phyloP scores from a whole-genome alignment of 2,329 filamentous ascomycete genomes.

The Laburnicola sp. region DNA sequence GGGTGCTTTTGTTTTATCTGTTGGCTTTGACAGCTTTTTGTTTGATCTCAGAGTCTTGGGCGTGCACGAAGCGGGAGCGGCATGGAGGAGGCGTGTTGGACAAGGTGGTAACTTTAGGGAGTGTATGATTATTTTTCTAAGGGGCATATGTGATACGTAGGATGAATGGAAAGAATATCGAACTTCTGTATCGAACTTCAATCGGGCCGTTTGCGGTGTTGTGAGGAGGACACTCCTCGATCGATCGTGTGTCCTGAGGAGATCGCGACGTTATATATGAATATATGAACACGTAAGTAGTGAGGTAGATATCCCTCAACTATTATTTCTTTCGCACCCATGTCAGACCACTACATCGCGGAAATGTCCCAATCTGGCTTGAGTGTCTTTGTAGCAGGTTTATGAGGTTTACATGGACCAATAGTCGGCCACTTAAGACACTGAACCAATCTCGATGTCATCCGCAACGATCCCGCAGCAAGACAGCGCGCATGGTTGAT shows the following conservation, averaged over 20 bases:
- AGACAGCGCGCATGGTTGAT: no score
- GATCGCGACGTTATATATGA: no score
- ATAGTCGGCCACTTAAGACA: no score
- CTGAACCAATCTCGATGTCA: no score
- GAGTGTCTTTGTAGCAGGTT: neutral
- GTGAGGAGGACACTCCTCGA: no score
- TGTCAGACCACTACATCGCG: neutral
- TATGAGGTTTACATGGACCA: no score
- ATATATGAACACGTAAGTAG: no score
- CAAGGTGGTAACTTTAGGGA: neutral
- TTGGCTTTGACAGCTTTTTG: slow-evolving; percentile 26
- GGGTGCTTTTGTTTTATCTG: slow-evolving; percentile 12
- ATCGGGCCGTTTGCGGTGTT: no score
- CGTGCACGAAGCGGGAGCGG: slow-evolving; percentile 10
- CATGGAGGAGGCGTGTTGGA: slow-evolving; percentile 6
- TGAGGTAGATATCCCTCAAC: no score
- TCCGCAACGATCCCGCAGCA: no score
- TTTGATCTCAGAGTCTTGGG: slow-evolving; percentile 2
- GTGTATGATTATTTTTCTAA: slow-evolving; percentile 22
- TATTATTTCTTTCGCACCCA: no score
- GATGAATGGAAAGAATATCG: slow-evolving; percentile 23
- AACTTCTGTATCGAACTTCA: neutral
- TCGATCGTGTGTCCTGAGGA: no score
- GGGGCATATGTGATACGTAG: slow-evolving; percentile 23
- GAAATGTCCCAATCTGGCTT: neutral